These are phyloP conservation scores for Globisporangium mamillatum DNA, from an alignment of 352 stramenopile genomes.

Conservation along the genomic window DNA sequence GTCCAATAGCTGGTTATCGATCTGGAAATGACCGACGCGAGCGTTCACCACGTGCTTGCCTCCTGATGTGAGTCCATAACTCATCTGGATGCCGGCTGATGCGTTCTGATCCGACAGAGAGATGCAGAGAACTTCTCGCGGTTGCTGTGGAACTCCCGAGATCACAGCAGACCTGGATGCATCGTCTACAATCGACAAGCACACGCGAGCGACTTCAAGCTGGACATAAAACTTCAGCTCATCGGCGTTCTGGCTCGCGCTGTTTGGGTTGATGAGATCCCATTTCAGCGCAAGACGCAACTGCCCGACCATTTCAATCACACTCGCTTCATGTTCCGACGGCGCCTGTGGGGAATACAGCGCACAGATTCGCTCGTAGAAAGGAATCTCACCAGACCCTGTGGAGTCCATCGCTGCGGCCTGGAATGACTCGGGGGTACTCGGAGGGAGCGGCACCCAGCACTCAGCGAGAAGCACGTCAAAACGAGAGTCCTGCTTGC, in stretches of 20 bases:
- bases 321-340: conserved; percentile 16
- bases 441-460: conserved; percentile 68
- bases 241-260: conserved; percentile 35
- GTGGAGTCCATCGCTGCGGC: conserved; percentile 20
- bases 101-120: conserved; percentile 70
- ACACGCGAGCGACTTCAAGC: conserved; percentile 70
- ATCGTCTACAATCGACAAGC: conserved; percentile 75
- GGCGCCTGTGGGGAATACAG: conserved; percentile 50
- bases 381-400: conserved; percentile 32
- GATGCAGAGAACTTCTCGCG: conserved; percentile 70
- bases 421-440: conserved; percentile 16
- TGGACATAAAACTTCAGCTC: conserved; percentile 67
- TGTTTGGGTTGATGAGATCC: conserved; percentile 63
- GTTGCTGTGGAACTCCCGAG: conserved; percentile 29
- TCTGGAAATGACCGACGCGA: conserved; percentile 72
- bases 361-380: conserved; percentile 64
- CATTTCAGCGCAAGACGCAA: conserved; percentile 76
- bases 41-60: conserved; percentile 78
- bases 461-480: conserved; percentile 75
- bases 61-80: conserved; percentile 66
- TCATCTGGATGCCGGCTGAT: conserved; percentile 71
- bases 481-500: conserved; percentile 80
- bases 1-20: conserved; percentile 84
- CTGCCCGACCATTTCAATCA: conserved; percentile 68
- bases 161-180: conserved; percentile 34